Conservation (phyloP, 2,329 filamentous ascomycete species). For the Kalmusia sp. region DNA sequence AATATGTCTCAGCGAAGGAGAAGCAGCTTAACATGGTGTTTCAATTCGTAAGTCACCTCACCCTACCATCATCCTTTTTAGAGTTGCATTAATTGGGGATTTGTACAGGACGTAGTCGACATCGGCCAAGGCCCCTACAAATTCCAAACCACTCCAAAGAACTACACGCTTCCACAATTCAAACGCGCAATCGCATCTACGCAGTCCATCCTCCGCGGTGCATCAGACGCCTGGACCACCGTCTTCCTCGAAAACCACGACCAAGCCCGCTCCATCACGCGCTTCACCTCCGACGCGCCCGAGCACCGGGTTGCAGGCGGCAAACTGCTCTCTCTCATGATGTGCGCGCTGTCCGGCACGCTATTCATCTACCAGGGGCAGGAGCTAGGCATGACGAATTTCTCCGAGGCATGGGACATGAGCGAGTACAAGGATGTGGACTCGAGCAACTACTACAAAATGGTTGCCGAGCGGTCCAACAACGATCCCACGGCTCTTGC, state of each 20-base stretch:
- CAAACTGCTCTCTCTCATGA: constrained; percentile 57
- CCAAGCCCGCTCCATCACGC: constrained; percentile 57
- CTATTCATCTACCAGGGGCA: constrained; percentile 60
- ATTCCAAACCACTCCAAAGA: constrained; percentile 43
- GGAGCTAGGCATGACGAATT: constrained; percentile 60
- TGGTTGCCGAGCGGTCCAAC: constrained; percentile 34
- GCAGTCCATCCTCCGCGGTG: constrained; percentile 38
- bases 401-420: constrained; percentile 51
- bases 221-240: constrained; percentile 53
- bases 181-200: constrained; percentile 40
- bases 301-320: constrained; percentile 53
- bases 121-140: constrained; percentile 46
- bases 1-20: constrained; percentile 65
- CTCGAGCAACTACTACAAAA: constrained; percentile 60
- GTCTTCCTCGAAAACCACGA: constrained; percentile 63
- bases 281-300: constrained; percentile 57
- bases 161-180: constrained; percentile 39
- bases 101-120: constrained; percentile 48
- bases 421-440: constrained; percentile 61
- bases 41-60: constrained; percentile 45
- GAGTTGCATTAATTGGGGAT: too few relatives aligned
- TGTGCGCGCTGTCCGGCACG: constrained; percentile 57
- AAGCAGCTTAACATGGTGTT: constrained; percentile 74
- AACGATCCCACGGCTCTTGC: constrained; percentile 48
- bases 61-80: neutral